These are phyloP conservation scores for Aspergillus clavatus DNA, from an alignment of 2,329 filamentous ascomycete genomes.

Conservation along the genomic window DNA sequence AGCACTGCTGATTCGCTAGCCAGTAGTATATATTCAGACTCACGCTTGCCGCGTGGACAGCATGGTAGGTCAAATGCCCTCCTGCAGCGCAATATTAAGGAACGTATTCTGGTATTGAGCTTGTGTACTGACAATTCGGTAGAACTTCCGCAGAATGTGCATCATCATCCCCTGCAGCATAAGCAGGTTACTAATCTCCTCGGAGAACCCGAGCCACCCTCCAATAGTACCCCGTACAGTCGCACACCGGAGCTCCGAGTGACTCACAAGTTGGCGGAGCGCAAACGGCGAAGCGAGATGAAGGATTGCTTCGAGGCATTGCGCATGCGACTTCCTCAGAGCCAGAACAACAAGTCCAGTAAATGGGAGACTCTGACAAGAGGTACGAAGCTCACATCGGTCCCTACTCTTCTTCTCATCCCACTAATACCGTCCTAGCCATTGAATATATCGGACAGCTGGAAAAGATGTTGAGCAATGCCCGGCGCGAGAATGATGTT, in stretches of 20 bases:
- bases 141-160: constrained; percentile 46
- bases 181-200: constrained; percentile 46
- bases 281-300: constrained; percentile 50
- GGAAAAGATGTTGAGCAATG: constrained; percentile 38
- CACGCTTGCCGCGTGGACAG: constrained; percentile 43
- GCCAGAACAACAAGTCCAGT: constrained; percentile 48
- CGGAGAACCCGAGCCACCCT: constrained; percentile 40
- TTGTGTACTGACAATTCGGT: constrained; percentile 1
- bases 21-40: constrained; percentile 45
- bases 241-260: constrained; percentile 47
- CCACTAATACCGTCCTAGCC: constrained; percentile 27
- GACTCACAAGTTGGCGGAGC: constrained; percentile 48
- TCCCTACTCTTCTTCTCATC: not conserved
- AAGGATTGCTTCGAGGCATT: constrained; percentile 49
- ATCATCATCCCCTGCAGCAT: constrained; percentile 46
- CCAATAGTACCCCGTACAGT: constrained; percentile 45
- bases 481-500: constrained; percentile 36
- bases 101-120: not conserved
- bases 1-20: constrained; percentile 45
- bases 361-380: constrained; percentile 50
- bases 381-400: constrained; percentile 27
- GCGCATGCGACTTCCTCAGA: constrained; percentile 41
- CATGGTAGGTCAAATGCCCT: constrained; percentile 37
- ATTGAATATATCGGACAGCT: constrained; percentile 47
- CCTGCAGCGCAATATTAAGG: too few species aligned